A percentile compares a stretch with the other conserved stretches of the same genome.
Evolutionary conservation across 257 asterid species (phyloP).

Genomic region (Verbascum thapsus): DNA sequence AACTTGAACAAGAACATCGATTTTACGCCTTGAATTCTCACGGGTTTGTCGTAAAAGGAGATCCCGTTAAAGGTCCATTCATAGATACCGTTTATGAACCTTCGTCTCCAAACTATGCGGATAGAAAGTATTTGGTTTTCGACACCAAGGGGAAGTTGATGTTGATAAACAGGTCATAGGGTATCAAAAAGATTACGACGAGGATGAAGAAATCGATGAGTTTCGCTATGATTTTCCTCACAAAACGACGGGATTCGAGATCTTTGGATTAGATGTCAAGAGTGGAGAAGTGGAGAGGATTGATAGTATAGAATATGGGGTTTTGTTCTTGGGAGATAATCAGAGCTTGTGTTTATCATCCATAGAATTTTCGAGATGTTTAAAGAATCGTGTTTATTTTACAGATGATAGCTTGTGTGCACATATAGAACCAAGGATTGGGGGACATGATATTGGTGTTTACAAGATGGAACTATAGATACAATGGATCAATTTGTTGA

Average conservation of each 20-base stretch:
- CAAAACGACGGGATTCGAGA: not conserved
- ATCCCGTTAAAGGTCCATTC: not conserved
- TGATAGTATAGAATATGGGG: slow-evolving; percentile 2
- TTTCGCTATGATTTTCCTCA: not conserved
- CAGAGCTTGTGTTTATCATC: slow-evolving; percentile 12
- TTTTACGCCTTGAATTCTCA: not conserved
- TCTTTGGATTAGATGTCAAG: not conserved
- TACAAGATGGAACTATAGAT: not conserved
- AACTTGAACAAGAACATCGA: not conserved
- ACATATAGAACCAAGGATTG: not conserved
- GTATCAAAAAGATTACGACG: not conserved
- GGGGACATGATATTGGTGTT: slow-evolving; percentile 10
- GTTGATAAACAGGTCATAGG: slow-evolving; percentile 12
- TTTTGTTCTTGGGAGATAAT: slow-evolving; percentile 13
- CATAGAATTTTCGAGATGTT: not conserved
- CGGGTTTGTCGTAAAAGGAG: not conserved
- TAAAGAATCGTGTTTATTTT: slow-evolving; percentile 9
- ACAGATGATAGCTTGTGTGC: not conserved
- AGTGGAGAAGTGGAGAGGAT: not conserved
- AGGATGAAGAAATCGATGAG: not conserved
- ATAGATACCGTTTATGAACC: not conserved
- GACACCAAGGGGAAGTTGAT: slow-evolving; percentile 7
- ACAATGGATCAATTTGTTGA: not conserved
- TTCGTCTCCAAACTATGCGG: not conserved
- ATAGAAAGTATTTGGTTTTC: slow-evolving; percentile 5